Evolutionary conservation across 345 rosid species (phyloP), one percentile per base, ranked within the genome.

Genomic region (Eutrema heterophyllum): DNA sequence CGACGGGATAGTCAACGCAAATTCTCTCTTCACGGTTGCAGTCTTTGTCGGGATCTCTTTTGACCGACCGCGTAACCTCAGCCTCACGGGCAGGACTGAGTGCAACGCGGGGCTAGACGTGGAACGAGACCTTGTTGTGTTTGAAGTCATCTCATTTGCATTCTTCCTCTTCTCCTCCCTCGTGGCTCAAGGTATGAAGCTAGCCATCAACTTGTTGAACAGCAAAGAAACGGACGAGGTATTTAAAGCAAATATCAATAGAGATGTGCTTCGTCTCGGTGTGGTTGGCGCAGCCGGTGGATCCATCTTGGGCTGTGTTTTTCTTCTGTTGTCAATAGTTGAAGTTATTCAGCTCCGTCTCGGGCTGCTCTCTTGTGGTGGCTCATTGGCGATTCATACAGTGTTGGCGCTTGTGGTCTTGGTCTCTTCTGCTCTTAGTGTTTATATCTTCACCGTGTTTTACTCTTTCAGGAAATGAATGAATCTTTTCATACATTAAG

Each of bases 401-500:
- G 66, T 76, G 3, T 14, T 76, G 65, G 74, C 52, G 38, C 75
- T 76, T 18, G 75, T 76, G 35, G 75, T 69, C 16, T 69, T 76
- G 55, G 66, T 76, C 70, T 69, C 79, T 27, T 76, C 79, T 27
- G 64, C 79, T 62, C 79, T 76, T 2, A 36, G 59, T 53, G 64
- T 76, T 61, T 76, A 76, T 36, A 62, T 76, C 41, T 76, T 68
- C 58, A 69, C 79, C 7, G 59, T 76, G 18, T 76, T 76, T 36
- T 76, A 76, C 70, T 76, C 79, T 76, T 76, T 76, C 65, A 69
- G 65, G 57, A 76, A 76, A 69, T 76, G 51, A 76, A 62, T 69
- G 1, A 43, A 67, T 60, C 1, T 15, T 7, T 9, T 6, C 11
- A 46, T 64, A 13, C 36, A 2, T 24, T 10, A 54, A 33, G 45